Evolutionary conservation across 2,329 filamentous ascomycete genomes (phyloP), one percentile per base, ranked within the genome.

Genomic region (Colletotrichum noveboracense): DNA sequence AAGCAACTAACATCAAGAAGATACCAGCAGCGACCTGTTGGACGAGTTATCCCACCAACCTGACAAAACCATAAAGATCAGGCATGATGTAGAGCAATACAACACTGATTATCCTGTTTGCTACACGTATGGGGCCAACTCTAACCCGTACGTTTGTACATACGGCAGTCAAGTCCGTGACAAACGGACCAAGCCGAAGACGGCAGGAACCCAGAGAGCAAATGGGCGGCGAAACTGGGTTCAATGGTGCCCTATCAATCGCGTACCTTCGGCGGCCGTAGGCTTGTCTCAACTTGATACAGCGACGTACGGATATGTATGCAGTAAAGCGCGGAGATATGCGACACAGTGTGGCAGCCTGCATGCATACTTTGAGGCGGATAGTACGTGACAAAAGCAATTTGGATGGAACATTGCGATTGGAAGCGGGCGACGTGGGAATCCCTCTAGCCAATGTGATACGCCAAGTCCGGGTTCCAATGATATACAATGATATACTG

Each of bases 401-500:
- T 48, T 48, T 48, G 43, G 43, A 48, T 48, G n/a, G 43, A 48
- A 21, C n/a, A 48, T 48, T 48, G 43, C n/a, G 43, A 48, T 12
- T 48, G 43, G 21, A 48, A 60, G 56, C 26, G 56, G 26, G 16
- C 56, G 56, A 24, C 7, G 32, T 26, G 61, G 38, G 32, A 52
- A 36, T 56, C 70, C 26, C 38, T 16, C 43, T 61, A 36, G 66
- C 56, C 24, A 73, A 56, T 34, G 32, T 73, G 71, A 70, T 30
- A 64, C 66, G 71, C 66, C 71, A 73, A 61, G 66, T 62, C 66
- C 55, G 38, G 70, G 70, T 30, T 73, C 38, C 55, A 64, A 32
- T 38, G 36, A 67, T 34, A 38, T 24, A 38, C 56, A 36, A 36
- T 36, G 34, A 36, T 36, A 36, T 36, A 36, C 34, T 24, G 52